Percentiles rank a stretch among this genome's conserved stretches.
These are phyloP conservation scores for Nakataea oryzae DNA, from an alignment of 2,329 filamentous ascomycete genomes.

Conservation along the genomic window DNA sequence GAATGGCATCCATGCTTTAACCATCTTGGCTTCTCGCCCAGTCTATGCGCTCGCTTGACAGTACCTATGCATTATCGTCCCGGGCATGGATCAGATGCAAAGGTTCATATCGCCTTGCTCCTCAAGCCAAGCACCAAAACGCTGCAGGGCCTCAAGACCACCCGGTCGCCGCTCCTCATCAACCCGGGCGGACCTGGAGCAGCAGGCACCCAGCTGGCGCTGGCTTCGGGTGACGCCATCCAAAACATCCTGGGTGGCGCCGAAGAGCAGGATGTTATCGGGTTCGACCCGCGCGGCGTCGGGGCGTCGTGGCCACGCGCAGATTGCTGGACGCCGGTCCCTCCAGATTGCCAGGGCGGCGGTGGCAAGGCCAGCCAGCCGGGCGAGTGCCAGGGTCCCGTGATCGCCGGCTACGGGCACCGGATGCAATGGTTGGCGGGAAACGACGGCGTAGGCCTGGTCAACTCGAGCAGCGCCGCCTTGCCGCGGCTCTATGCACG, in stretches of 20 bases:
- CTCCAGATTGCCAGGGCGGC: neutral
- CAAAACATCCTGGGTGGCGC: slow-evolving; percentile 22
- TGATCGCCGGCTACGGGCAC: neutral
- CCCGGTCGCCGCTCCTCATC: slow-evolving; percentile 29
- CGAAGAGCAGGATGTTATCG: slow-evolving; percentile 29
- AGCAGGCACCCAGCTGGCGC: slow-evolving; percentile 18
- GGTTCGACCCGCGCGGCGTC: slow-evolving; percentile 36
- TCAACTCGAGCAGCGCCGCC: slow-evolving; percentile 22
- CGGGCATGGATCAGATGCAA: slow-evolving; percentile 16
- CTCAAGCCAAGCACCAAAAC: slow-evolving; percentile 24
- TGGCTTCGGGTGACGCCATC: slow-evolving; percentile 21
- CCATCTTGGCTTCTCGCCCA: slow-evolving; percentile 5
- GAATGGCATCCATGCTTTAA: slow-evolving; percentile 31
- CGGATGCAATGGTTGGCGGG: slow-evolving; percentile 6
- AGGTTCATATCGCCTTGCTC: slow-evolving; percentile 27
- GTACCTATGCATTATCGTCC: slow-evolving; percentile 31
- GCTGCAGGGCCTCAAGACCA: slow-evolving; percentile 21
- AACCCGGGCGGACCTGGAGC: slow-evolving; percentile 32
- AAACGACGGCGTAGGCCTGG: slow-evolving; percentile 17
- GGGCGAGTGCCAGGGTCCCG: too few species aligned
- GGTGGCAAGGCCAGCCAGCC: slow-evolving; percentile 1
- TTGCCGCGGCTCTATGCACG: slow-evolving; percentile 17
- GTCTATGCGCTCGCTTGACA: slow-evolving; percentile 28
- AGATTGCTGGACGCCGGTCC: slow-evolving; percentile 22
- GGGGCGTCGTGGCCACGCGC: slow-evolving; percentile 25